Base-by-base conservation (phyloP, 2,329 filamentous ascomycete species). In the Aureobasidium sp. region DNA sequence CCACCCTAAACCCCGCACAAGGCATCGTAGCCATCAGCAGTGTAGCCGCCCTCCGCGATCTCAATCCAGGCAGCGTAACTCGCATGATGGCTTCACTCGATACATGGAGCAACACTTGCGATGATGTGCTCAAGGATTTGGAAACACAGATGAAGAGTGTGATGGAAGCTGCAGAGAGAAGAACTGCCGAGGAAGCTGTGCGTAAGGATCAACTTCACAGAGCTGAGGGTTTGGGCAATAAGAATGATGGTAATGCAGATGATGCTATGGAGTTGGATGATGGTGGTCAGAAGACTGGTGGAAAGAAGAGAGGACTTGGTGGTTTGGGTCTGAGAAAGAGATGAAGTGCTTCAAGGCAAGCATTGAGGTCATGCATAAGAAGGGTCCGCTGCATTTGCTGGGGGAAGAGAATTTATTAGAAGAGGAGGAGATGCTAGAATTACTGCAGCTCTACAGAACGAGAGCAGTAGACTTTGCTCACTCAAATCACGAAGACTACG, bases 11-110 rank as follows among this genome's bases (percentile, higher is more conserved):
- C 71, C 90, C 92, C 3, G 84, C 84, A 62, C 82, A 87, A 61
- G 84, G 87, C 37, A 81, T 83, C 63, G 88, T 97, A 25, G 84
- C 87, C 70, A 85, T 97, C 59, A 87, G 86, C 55, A 87, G 89
- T 64, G 85, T 97, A 36, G 85, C 92, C 0, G 89, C 94, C 0
- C 83, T 97, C 1, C 91, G 94, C 25, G 94, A 99, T 72, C 83
- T 96, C 1, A 82, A 85, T 1, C 91, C 91, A 0, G 84, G 85
- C 62, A 84, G 86, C 61, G 81, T 96, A 13, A 83, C 85, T 0
- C 74, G 77, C 1, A 87, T 97, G 77, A 81, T 91, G 32, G 73
- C 76, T 3, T 83, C 86, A 13, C 81, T 99, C 10, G 79, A 81
- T 34, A 81, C 81, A 61, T 99, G 93, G 93, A 85, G 88, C 58